Evolutionary conservation across 768 basidiomycete species (phyloP).

Genomic region (Cystobasidiopsis lactophilus): DNA sequence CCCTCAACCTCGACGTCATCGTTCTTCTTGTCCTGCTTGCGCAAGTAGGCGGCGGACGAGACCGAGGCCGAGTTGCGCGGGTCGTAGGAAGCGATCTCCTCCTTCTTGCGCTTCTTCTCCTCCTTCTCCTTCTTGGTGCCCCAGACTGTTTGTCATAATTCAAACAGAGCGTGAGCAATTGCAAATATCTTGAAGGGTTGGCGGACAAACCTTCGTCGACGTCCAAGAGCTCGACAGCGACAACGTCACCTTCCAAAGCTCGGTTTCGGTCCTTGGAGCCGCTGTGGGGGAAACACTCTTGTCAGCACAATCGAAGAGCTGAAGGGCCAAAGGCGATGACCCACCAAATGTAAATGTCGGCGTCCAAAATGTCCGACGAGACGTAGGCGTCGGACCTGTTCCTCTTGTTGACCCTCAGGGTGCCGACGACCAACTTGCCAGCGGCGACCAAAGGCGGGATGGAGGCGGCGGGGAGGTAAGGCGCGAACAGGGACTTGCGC

Average conservation of each 20-base stretch:
- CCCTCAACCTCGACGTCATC: constrained; percentile 99
- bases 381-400: constrained; percentile 83
- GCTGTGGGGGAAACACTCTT: not conserved
- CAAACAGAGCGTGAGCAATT: not conserved
- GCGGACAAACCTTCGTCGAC: constrained; percentile 74
- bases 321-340: not conserved
- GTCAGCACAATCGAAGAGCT: not conserved
- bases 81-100: constrained; percentile 92
- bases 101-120: constrained; percentile 99
- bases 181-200: not conserved
- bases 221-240: constrained; percentile 89
- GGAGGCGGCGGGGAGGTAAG: constrained; percentile 87
- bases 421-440: constrained; percentile 92
- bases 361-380: constrained; percentile 89
- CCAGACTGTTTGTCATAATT: constrained; percentile 19
- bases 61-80: constrained; percentile 32
- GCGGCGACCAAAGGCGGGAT: constrained; percentile 87
- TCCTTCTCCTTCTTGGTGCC: constrained; percentile 99
- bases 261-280: constrained; percentile 97
- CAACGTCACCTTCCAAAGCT: constrained; percentile 92
- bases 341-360: constrained; percentile 78
- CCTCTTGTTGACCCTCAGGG: constrained; percentile 39
- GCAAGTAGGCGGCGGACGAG: constrained; percentile 16
- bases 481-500: constrained; percentile 93
- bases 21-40: constrained; percentile 98